Evolutionary conservation across 106 monocot species (phyloP).

Genomic region (Dendrobium chrysotoxum): DNA sequence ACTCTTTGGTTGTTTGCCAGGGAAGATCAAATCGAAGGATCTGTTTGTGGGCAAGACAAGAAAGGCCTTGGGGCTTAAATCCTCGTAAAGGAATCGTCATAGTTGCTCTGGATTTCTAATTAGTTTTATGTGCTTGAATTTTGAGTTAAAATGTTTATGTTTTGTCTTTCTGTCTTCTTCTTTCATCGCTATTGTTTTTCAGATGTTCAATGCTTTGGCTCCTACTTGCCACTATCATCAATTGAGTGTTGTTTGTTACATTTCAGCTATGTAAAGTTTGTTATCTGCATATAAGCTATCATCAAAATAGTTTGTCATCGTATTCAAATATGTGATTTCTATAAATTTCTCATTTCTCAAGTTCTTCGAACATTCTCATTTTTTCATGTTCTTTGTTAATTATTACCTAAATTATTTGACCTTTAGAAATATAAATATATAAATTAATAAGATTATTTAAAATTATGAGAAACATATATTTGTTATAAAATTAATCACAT

Average conservation of each 20-base stretch:
- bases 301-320: no score
- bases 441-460: no score
- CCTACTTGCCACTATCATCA: neutral
- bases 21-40: slow-evolving; percentile 47
- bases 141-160: neutral
- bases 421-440: no score
- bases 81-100: neutral
- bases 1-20: slow-evolving; percentile 31
- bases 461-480: no score
- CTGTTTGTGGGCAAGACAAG: slow-evolving; percentile 38
- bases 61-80: slow-evolving; percentile 28
- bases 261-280: neutral
- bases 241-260: neutral
- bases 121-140: neutral
- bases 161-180: neutral
- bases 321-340: no score
- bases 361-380: no score
- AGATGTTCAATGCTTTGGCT: neutral
- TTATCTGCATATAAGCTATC: neutral
- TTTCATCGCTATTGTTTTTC: neutral
- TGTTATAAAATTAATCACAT: no score
- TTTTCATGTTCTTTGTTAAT: no score
- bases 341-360: no score
- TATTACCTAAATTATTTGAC: no score
- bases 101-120: neutral